These are phyloP conservation scores for Isatis lusitanica DNA, from an alignment of 441 rosid genomes.

Conservation along the genomic window DNA sequence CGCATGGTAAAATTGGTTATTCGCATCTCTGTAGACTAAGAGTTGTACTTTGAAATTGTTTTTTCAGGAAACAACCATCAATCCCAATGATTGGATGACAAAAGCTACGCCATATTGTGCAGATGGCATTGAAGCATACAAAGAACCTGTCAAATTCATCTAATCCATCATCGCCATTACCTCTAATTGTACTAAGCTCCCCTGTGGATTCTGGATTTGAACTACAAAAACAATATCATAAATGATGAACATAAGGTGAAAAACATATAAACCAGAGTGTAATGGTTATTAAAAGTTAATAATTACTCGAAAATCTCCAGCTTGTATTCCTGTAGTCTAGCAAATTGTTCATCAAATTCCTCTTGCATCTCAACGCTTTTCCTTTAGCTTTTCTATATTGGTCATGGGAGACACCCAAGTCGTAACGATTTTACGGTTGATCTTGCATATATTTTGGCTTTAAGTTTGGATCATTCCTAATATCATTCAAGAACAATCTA, in stretches of 20 bases:
- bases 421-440: not conserved
- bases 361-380: not conserved
- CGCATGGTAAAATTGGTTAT: too few species aligned
- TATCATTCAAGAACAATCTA: not conserved
- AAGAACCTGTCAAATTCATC: not conserved
- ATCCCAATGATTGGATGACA: not conserved
- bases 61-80: too few species aligned
- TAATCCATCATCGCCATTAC: not conserved
- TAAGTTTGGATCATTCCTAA: not conserved
- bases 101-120: not conserved
- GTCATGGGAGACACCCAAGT: not conserved
- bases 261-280: not conserved
- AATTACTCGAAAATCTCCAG: not conserved
- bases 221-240: not conserved
- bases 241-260: not conserved
- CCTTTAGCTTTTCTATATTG: not conserved
- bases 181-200: not conserved
- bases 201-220: not conserved
- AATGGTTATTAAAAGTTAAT: too few species aligned
- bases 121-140: not conserved
- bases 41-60: too few species aligned
- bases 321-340: not conserved
- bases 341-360: not conserved
- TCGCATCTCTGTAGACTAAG: too few species aligned
- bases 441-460: not conserved